These are phyloP conservation scores for Aphanomyces invadans DNA, from an alignment of 352 stramenopile species.

Conservation along the genomic window DNA sequence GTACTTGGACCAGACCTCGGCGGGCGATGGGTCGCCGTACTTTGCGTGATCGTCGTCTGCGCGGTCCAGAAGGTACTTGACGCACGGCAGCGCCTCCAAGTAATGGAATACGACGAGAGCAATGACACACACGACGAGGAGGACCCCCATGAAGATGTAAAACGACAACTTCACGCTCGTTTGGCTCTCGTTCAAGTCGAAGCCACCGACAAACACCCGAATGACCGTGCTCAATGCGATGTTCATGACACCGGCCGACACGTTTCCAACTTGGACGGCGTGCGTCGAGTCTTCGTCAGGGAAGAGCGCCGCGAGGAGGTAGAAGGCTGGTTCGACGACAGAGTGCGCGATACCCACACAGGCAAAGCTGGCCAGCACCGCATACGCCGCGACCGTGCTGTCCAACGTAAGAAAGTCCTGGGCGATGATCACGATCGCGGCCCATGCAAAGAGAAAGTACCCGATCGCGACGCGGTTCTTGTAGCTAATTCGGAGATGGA, in stretches of 20 bases:
- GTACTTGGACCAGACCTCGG: conserved; percentile 34
- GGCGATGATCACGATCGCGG: conserved; percentile 46
- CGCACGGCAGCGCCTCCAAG: conserved; percentile 34
- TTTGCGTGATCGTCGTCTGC: conserved; percentile 32
- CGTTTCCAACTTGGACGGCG: conserved; percentile 57
- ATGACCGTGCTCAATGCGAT: conserved; percentile 46
- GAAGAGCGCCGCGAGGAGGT: conserved; percentile 55
- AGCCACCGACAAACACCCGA: conserved; percentile 45
- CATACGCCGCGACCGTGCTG: conserved; percentile 29
- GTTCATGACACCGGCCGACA: conserved; percentile 43
- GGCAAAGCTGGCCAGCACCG: conserved; percentile 54
- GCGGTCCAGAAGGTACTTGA: conserved; percentile 48
- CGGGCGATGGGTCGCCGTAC: conserved; percentile 31
- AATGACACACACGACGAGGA: conserved; percentile 41
- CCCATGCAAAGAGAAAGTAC: conserved; percentile 48
- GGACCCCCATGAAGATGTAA: conserved; percentile 54
- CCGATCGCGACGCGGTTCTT: conserved; percentile 39
- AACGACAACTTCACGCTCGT: conserved; percentile 35
- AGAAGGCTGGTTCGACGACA: conserved; percentile 49
- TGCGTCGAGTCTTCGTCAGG: conserved; percentile 52
- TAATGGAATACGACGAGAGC: conserved; percentile 42
- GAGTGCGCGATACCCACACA: conserved; percentile 49
- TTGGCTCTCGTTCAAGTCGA: conserved; percentile 30
- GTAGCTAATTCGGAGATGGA: conserved; percentile 31
- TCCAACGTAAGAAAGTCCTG: conserved; percentile 13